Evolutionary conservation across 768 basidiomycete species (phyloP).

Genomic region (Boletellus ananas): DNA sequence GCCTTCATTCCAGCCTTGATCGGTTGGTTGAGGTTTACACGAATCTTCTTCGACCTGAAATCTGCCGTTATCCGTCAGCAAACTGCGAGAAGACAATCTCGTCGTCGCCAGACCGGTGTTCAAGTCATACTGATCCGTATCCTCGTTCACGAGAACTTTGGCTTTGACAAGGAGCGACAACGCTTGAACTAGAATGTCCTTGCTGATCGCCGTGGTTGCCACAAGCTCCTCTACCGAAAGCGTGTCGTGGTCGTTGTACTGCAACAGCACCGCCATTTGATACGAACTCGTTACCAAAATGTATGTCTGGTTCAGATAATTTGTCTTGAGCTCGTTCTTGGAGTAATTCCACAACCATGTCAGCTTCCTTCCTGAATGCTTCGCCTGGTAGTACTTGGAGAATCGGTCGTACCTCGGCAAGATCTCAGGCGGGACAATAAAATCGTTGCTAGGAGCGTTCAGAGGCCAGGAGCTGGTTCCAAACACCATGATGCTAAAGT

Average conservation of each 20-base stretch:
- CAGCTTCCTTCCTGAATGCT: slow-evolving; percentile 91
- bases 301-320: slow-evolving; percentile 91
- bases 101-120: slow-evolving; percentile 58
- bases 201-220: slow-evolving; percentile 74
- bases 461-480: slow-evolving; percentile 97
- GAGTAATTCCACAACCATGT: slow-evolving; percentile 99
- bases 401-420: slow-evolving; percentile 87
- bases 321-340: slow-evolving; percentile 93
- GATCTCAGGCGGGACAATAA: slow-evolving; percentile 86
- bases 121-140: slow-evolving; percentile 85
- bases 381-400: slow-evolving; percentile 87
- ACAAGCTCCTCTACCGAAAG: slow-evolving; percentile 77
- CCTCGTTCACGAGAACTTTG: slow-evolving; percentile 85
- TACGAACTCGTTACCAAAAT: slow-evolving; percentile 93
- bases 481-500: slow-evolving; percentile 89
- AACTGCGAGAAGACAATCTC: neutral
- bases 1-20: slow-evolving; percentile 94
- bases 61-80: slow-evolving; percentile 37
- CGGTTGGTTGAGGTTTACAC: slow-evolving; percentile 85
- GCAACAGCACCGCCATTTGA: slow-evolving; percentile 91
- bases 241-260: slow-evolving; percentile 90
- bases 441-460: slow-evolving; percentile 77
- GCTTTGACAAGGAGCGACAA: slow-evolving; percentile 70
- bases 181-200: slow-evolving; percentile 71
- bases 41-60: slow-evolving; percentile 93